Conservation (phyloP, 2,329 filamentous ascomycete genomes). For the Diaporthe sp. region DNA sequence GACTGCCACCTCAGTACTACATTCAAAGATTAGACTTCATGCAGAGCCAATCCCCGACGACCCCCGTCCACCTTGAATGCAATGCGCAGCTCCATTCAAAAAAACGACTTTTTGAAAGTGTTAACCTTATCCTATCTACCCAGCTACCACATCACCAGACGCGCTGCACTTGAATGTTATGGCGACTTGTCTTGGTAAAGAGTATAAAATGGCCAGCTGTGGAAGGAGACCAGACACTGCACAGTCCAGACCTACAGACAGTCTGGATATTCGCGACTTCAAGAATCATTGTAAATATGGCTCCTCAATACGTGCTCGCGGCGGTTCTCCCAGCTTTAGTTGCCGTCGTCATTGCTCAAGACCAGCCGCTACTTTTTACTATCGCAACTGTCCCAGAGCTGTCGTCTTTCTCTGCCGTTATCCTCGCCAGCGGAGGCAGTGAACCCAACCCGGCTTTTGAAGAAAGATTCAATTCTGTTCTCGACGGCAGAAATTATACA, state of each 20-base stretch:
- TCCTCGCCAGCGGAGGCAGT: conserved; percentile 22
- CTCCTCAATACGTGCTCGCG: background rate
- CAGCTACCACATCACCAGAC: background rate
- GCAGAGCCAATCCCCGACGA: conserved; percentile 22
- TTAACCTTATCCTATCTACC: background rate
- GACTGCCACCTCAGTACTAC: background rate
- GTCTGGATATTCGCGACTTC: background rate
- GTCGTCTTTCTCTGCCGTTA: conserved; percentile 26
- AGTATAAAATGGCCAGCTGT: conserved; percentile 15
- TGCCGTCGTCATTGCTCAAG: conserved; percentile 1
- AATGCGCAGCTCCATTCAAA: conserved; percentile 11
- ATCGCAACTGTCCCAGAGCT: conserved; percentile 33
- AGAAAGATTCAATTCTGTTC: conserved; percentile 35
- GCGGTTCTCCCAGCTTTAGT: background rate
- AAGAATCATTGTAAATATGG: background rate
- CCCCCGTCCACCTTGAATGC: background rate
- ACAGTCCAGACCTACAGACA: background rate
- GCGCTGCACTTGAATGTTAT: background rate
- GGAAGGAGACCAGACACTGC: too few species aligned
- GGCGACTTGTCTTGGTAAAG: background rate
- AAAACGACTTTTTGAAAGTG: conserved; percentile 16
- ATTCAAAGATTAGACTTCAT: conserved; percentile 27
- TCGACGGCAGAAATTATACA: conserved; percentile 31
- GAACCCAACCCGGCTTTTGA: conserved; percentile 30
- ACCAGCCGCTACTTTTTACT: conserved; percentile 26